Evolutionary conservation across 75 land plant species (phyloP), one percentile per base, ranked within the genome.

Genomic region (Pinus albicaulis): DNA sequence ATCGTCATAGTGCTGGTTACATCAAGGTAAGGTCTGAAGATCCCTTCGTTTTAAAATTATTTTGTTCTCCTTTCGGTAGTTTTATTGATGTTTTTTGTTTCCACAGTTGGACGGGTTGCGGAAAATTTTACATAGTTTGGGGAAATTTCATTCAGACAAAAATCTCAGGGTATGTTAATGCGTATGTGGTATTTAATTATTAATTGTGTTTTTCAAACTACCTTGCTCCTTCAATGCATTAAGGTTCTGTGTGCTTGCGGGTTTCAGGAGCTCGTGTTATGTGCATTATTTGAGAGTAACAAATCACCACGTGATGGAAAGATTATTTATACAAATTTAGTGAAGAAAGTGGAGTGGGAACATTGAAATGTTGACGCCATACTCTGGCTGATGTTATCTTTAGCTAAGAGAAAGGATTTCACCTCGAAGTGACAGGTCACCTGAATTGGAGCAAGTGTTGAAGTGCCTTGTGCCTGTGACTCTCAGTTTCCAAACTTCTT

Each of bases 51-150:
- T 31, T 53, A 17, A 38, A 44, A 57, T 66, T 36, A 1, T 28
- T 38, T 4, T 65, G 77, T 38, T 80, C n/a, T 20, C 16, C 17
- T 74, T 70, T 5, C 36, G 44, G 59, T 41, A 11, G 13, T 4
- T 57, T 59, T 53, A 20, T 10, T 25, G 53, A 75, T 15, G 15
- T 20, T 59, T 48, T 10, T 20, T 78, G 31, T 28, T 66, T 74
- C 38, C 71, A 34, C 99, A 98, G 99, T 90, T 94, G 17, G 98
- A 98, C 57, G 99, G 93, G 85, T 53, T 98, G 82, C 89, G 98
- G 74, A 78, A 84, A 77, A 84, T 98, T 26, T 56, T 98, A 59
- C 98, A 95, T 77, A 84, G 72, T 71, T 76, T 98, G 80, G 96
- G 98, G 63, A 95, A 90, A 66, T 94, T 83, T 72, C 91, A 88